Conservation (phyloP, 2,329 filamentous ascomycete genomes). For the Dothideomycetes sp. region DNA sequence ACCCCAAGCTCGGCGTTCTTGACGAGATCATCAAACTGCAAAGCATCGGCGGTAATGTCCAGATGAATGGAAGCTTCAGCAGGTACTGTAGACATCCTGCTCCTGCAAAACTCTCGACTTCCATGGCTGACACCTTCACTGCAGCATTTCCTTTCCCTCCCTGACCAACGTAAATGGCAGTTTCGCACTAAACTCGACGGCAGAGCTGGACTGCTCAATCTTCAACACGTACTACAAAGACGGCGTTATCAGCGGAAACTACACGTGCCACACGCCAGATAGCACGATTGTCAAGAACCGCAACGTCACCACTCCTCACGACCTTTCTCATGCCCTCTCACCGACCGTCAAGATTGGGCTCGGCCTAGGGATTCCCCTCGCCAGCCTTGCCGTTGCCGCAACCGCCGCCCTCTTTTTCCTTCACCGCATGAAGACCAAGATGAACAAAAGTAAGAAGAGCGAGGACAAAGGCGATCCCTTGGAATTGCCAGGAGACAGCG, state of each 20-base stretch:
- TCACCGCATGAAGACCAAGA: too few species aligned
- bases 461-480: neutral
- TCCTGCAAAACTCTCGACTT: too few species aligned
- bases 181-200: neutral
- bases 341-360: too few species aligned
- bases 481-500: neutral
- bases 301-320: too few species aligned
- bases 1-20: neutral
- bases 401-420: too few species aligned
- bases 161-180: neutral
- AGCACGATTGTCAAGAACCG: too few species aligned
- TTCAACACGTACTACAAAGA: neutral
- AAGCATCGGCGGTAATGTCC: neutral
- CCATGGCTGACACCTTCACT: neutral
- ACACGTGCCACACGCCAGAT: neutral
- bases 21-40: neutral
- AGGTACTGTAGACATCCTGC: too few species aligned
- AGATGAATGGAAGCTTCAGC: neutral
- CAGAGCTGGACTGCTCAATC: neutral
- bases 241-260: neutral
- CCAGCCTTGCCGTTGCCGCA: too few species aligned
- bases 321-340: too few species aligned
- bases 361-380: too few species aligned
- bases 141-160: neutral
- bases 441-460: neutral